phyloP scores from a whole-genome alignment of 257 asterid species.

The Coffea canephora region DNA sequence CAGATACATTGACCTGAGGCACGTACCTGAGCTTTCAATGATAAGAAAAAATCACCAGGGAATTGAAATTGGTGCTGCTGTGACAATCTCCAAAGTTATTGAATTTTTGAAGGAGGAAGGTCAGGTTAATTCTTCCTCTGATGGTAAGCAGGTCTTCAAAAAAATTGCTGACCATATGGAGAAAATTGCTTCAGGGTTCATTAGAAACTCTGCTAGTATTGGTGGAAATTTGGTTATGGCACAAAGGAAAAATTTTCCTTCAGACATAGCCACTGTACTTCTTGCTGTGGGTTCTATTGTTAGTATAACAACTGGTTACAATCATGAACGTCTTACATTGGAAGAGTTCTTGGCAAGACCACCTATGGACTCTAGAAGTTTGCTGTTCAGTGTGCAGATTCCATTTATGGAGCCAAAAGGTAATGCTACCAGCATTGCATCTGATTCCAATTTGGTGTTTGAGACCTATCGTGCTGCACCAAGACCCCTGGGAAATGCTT shows the following conservation, averaged over 20 bases:
- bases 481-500: constrained; percentile 66
- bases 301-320: constrained; percentile 32
- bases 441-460: constrained; percentile 37
- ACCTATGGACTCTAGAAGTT: constrained; percentile 39
- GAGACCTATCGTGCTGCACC: constrained; percentile 65
- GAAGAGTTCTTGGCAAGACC: constrained; percentile 55
- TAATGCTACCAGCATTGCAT: constrained; percentile 11
- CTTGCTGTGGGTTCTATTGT: constrained; percentile 48
- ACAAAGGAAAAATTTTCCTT: constrained; percentile 65
- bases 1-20: constrained; percentile 50
- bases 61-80: constrained; percentile 61
- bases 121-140: constrained; percentile 13
- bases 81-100: constrained; percentile 53
- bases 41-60: constrained; percentile 36
- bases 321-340: constrained; percentile 34
- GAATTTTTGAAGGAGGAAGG: constrained; percentile 33
- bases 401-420: constrained; percentile 38
- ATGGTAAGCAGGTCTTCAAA: constrained; percentile 29
- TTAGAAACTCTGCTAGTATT: constrained; percentile 60
- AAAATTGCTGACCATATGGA: constrained; percentile 66
- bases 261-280: constrained; percentile 62
- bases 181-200: constrained; percentile 52
- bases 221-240: constrained; percentile 79
- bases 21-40: constrained; percentile 51
- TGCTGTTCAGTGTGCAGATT: constrained; percentile 52